Base-by-base conservation (phyloP, 306 rosid species). In the Urtica urens region DNA sequence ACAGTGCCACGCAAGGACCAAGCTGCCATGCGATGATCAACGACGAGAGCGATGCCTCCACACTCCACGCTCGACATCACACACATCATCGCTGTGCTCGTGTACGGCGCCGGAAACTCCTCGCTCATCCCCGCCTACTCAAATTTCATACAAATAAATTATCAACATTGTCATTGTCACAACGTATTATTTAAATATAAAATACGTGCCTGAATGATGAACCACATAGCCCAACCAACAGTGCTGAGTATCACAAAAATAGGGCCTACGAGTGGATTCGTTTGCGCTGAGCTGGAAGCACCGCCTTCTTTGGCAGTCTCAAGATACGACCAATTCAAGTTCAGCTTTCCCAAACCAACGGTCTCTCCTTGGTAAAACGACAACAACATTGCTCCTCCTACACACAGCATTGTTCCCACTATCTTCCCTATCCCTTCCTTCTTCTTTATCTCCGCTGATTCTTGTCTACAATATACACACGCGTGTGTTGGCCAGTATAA, bases 311-410 rank as follows among this genome's bases (percentile, higher is more conserved):
- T 19, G 40, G 43, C 57, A 57, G 22, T 67, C 42, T 70, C 62
- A 0, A 84, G 80, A 48, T 73, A 83, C 0, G 54, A 55, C 96
- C 96, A 88, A 18, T 76, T 88, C 62, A 88, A 71, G 7, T 66
- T 69, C 15, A 94, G 78, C 55, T 74, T 55, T 2, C 76, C 75
- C 12, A 81, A 19, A 4, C 68, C 66, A 5, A 90, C 64, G 23
- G 24, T 38, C 57, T 74, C 46, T 17, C 97, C 97, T 39, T 75
- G 87, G 77, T 78, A 90, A 52, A 81, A 84, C 23, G 97, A 90
- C 51, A 84, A 24, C 6, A 84, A 17, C 59, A 84, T 45, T 0
- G 97, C 95, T 49, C 93, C 97, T 11, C 93, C 65, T 3, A 90
- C 82, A 19, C 95, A 72, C 38, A 90, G 12, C 7, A 63, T 1